Base-by-base conservation (phyloP, 2,329 filamentous ascomycete genomes). In the Penicillium glabrum region DNA sequence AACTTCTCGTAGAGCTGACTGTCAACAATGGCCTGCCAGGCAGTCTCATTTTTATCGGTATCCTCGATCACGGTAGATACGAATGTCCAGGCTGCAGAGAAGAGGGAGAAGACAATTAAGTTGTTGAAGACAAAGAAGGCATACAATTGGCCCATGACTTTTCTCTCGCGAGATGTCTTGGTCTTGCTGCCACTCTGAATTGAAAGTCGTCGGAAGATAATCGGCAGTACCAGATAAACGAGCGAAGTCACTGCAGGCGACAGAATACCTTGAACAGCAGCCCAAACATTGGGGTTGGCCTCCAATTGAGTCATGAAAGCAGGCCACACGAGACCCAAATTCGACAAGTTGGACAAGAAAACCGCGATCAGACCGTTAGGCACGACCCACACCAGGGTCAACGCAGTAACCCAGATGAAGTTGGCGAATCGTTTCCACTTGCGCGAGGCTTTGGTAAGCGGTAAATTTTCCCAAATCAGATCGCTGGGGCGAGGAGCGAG, bases 71-170 rank as follows among this genome's bases (percentile, higher is more conserved):
- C 86, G 5, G 79, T 79, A 1, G 86, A 77, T 9, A 92, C 79
- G 66, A 93, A 92, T 1, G 80, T 79, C 86, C 91, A 97, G 16
- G 92, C 77, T 1, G 90, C 87, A 45, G 90, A 91, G 74, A 98
- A 98, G 14, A 96, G 80, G 11, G 93, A 97, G 75, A 98, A 98
- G 56, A 98, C 87, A 63, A 99, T 80, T 54, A 99, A 76, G 70
- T 98, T 98, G 83, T 99, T 99, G 81, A 99, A 92, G 51, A 97
- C 85, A 75, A 99, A 99, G 79, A 99, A 99, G 19, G 90, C 84
- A 76, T 96, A 99, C 2, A 99, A 83, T 74, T 96, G 96, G 61
- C 86, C 87, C 57, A 95, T 83, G 51, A 99, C 95, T 73, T 98
- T 93, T 29, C 91, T 84, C 72, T 99, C 95, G 53, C 95, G 86